phyloP scores from a whole-genome alignment of 352 stramenopile species.

The Phytophthora tubulina region DNA sequence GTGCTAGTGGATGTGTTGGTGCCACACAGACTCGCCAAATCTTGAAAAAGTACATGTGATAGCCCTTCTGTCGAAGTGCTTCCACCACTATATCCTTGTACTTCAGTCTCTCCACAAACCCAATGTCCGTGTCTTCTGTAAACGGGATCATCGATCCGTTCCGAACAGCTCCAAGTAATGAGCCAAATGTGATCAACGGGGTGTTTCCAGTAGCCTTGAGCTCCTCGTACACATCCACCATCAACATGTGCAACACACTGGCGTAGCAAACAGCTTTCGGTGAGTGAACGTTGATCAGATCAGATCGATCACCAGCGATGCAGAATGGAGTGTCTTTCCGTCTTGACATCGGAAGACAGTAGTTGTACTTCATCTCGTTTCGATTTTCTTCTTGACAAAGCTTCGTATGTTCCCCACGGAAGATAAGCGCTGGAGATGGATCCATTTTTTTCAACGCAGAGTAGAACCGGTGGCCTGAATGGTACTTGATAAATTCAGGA shows the following conservation, averaged over 20 bases:
- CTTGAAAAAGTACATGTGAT: slow-evolving; percentile 57
- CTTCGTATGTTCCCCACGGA: slow-evolving; percentile 30
- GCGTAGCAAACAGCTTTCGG: slow-evolving; percentile 50
- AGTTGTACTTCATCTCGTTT: slow-evolving; percentile 24
- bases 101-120: slow-evolving; percentile 36
- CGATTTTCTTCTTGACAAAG: slow-evolving; percentile 30
- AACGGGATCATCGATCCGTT: slow-evolving; percentile 60
- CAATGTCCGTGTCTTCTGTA: slow-evolving; percentile 63
- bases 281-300: slow-evolving; percentile 42
- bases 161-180: slow-evolving; percentile 55
- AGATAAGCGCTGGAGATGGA: slow-evolving; percentile 12
- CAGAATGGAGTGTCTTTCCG: slow-evolving; percentile 57
- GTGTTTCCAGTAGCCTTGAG: slow-evolving; percentile 32
- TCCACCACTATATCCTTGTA: slow-evolving; percentile 19
- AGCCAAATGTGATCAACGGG: slow-evolving; percentile 53
- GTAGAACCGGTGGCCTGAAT: slow-evolving; percentile 36
- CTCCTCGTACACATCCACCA: slow-evolving; percentile 63
- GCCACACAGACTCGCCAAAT: slow-evolving; percentile 55
- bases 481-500: slow-evolving; percentile 25
- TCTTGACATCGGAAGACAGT: slow-evolving; percentile 59
- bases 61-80: slow-evolving; percentile 48
- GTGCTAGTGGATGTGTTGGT: slow-evolving; percentile 45
- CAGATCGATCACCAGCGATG: slow-evolving; percentile 48
- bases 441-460: slow-evolving; percentile 29
- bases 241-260: slow-evolving; percentile 64